Percentiles rank a stretch among this genome's conserved stretches.
phyloP scores from a whole-genome alignment of 1,284 basidiomycete genomes.

The Leccinum fallax region DNA sequence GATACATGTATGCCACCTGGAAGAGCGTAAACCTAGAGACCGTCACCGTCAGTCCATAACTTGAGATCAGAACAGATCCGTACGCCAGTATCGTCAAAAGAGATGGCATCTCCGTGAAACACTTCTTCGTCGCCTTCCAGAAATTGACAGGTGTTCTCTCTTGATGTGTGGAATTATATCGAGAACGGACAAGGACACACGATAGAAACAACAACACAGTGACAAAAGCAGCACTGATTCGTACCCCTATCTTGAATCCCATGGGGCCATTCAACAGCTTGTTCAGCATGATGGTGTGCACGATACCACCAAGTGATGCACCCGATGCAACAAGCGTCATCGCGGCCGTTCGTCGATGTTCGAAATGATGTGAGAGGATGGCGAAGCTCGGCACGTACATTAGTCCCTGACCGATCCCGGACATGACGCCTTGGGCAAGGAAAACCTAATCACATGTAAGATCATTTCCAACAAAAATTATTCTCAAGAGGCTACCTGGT shows the following conservation, averaged over 20 bases:
- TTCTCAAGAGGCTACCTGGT: constrained; percentile 28
- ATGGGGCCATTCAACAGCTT: constrained; percentile 34
- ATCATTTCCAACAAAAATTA: background rate
- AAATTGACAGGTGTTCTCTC: constrained; percentile 4
- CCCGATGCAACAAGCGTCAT: constrained; percentile 38
- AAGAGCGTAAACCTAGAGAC: constrained; percentile 25
- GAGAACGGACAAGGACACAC: constrained; percentile 32
- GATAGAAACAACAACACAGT: constrained; percentile 29
- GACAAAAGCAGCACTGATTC: constrained; percentile 35
- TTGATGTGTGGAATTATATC: constrained; percentile 15
- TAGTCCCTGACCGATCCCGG: constrained; percentile 38
- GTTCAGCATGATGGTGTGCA: constrained; percentile 44
- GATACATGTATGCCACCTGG: constrained; percentile 26
- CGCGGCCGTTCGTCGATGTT: constrained; percentile 28
- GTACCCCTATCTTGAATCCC: constrained; percentile 30
- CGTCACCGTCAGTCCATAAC: background rate
- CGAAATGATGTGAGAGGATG: constrained; percentile 41
- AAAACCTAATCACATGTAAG: constrained; percentile 27
- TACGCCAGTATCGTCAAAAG: constrained; percentile 31
- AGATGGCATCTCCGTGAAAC: constrained; percentile 26
- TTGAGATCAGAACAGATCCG: background rate
- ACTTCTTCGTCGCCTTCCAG: constrained; percentile 25
- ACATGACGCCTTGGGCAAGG: constrained; percentile 37
- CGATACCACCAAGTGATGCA: constrained; percentile 34
- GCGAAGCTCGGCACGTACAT: constrained; percentile 37